These are phyloP conservation scores for Hyphopichia wangnamkhiaoensis DNA, from an alignment of 1,139 yeast species.

Conservation along the genomic window DNA sequence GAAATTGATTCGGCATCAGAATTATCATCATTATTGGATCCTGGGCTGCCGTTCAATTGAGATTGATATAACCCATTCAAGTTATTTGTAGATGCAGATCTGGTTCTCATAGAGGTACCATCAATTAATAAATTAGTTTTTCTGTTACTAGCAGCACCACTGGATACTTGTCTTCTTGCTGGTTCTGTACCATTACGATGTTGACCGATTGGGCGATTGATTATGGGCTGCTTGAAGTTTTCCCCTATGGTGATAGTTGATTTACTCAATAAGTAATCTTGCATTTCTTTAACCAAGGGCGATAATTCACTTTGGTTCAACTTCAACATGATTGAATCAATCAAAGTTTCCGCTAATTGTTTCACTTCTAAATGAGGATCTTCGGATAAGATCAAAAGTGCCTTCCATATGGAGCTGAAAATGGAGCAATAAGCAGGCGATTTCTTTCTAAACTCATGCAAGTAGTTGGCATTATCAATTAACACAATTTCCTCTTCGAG, in stretches of 20 bases:
- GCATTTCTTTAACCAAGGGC: constrained; percentile 64
- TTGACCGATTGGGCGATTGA: constrained; percentile 25
- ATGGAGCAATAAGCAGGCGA: constrained; percentile 84
- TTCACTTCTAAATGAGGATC: constrained; percentile 90
- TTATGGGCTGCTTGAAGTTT: constrained; percentile 39
- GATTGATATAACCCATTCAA: constrained; percentile 10
- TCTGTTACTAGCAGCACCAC: constrained; percentile 32
- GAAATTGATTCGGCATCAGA: constrained; percentile 38
- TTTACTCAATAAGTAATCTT: constrained; percentile 59
- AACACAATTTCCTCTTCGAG: constrained; percentile 77
- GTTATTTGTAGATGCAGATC: constrained; percentile 36
- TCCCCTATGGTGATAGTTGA: constrained; percentile 44
- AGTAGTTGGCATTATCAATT: constrained; percentile 58
- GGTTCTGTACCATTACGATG: constrained; percentile 12
- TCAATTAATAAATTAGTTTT: constrained; percentile 31
- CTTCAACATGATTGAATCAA: constrained; percentile 70
- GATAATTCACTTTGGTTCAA: constrained; percentile 70
- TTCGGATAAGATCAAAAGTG: constrained; percentile 74
- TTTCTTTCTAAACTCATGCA: constrained; percentile 59
- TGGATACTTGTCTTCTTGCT: constrained; percentile 33
- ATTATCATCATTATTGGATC: constrained; percentile 13
- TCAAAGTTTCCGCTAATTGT: constrained; percentile 68
- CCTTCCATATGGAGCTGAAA: constrained; percentile 88
- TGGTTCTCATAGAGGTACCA: constrained; percentile 28
- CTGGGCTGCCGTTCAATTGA: background rate